These are phyloP conservation scores for Glycyrrhiza uralensis DNA, from an alignment of 306 rosid genomes.

Conservation along the genomic window DNA sequence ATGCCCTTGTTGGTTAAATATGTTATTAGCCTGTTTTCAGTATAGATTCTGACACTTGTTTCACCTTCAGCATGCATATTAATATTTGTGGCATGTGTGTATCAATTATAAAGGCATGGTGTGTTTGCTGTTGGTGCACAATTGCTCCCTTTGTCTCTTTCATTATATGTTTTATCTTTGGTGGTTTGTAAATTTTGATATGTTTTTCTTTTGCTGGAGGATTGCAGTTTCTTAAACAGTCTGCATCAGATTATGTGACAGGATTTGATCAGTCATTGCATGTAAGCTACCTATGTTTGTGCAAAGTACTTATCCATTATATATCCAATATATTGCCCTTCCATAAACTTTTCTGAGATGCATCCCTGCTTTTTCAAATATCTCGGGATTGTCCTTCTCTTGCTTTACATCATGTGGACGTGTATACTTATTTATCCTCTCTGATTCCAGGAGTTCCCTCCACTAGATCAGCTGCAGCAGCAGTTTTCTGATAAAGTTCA, in stretches of 20 bases:
- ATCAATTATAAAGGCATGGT: background rate
- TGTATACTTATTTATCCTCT: slow-evolving; percentile 21
- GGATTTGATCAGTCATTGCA: slow-evolving; percentile 70
- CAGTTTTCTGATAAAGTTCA: slow-evolving; percentile 58
- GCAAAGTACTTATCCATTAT: background rate
- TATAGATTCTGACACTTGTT: slow-evolving; percentile 7
- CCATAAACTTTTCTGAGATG: background rate
- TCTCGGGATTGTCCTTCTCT: background rate
- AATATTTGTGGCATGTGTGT: background rate
- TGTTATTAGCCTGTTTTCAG: background rate
- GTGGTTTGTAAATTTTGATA: slow-evolving; percentile 34
- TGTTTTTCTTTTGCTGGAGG: slow-evolving; percentile 23
- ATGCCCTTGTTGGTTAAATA: background rate
- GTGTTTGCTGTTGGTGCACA: background rate
- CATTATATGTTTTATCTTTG: slow-evolving; percentile 1
- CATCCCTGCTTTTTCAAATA: slow-evolving; percentile 1
- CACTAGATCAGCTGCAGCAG: slow-evolving; percentile 72
- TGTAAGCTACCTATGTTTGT: slow-evolving; percentile 50
- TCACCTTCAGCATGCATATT: slow-evolving; percentile 14
- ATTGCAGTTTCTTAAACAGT: slow-evolving; percentile 82
- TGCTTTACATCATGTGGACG: slow-evolving; percentile 10
- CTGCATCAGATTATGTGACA: slow-evolving; percentile 70
- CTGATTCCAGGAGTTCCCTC: slow-evolving; percentile 62
- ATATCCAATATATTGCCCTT: slow-evolving; percentile 3
- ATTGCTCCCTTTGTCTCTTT: background rate